A percentile compares a stretch with the other conserved stretches of the same genome.
Conservation (phyloP, 768 basidiomycete species). For the Wakefieldia striispora region DNA sequence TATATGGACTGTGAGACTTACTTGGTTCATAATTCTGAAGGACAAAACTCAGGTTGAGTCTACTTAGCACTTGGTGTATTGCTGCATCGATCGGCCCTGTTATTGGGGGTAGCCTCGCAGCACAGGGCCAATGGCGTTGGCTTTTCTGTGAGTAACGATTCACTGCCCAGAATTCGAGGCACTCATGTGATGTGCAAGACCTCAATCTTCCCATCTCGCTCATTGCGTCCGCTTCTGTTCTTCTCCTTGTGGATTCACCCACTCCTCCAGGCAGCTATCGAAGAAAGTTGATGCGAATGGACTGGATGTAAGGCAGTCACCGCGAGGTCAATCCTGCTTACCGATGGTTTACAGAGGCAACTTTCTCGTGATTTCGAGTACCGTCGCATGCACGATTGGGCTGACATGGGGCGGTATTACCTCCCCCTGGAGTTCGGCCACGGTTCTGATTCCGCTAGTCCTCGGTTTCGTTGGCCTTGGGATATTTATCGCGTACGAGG, state of each 20-base stretch:
- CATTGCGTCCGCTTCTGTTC: slow-evolving; percentile 27
- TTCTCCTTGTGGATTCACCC: slow-evolving; percentile 33
- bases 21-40: neutral
- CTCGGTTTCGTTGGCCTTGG: slow-evolving; percentile 40
- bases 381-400: slow-evolving; percentile 33
- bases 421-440: slow-evolving; percentile 41
- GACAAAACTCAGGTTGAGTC: neutral
- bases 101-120: slow-evolving; percentile 35
- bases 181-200: slow-evolving; percentile 21
- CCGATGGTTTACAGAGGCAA: slow-evolving; percentile 36
- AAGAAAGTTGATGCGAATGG: slow-evolving; percentile 39
- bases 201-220: slow-evolving; percentile 40
- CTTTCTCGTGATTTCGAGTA: slow-evolving; percentile 36
- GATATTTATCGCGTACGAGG: slow-evolving; percentile 42
- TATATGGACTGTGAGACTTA: slow-evolving; percentile 35
- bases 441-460: slow-evolving; percentile 41
- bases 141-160: slow-evolving; percentile 33
- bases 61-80: slow-evolving; percentile 33
- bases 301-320: slow-evolving; percentile 39
- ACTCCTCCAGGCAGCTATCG: slow-evolving; percentile 32
- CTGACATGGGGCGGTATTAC: slow-evolving; percentile 45
- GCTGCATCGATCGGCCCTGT: slow-evolving; percentile 35
- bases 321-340: neutral
- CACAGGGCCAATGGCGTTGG: slow-evolving; percentile 38
- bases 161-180: neutral